These are phyloP conservation scores for Penstemon newberryi DNA, from an alignment of 257 asterid genomes.

Conservation along the genomic window DNA sequence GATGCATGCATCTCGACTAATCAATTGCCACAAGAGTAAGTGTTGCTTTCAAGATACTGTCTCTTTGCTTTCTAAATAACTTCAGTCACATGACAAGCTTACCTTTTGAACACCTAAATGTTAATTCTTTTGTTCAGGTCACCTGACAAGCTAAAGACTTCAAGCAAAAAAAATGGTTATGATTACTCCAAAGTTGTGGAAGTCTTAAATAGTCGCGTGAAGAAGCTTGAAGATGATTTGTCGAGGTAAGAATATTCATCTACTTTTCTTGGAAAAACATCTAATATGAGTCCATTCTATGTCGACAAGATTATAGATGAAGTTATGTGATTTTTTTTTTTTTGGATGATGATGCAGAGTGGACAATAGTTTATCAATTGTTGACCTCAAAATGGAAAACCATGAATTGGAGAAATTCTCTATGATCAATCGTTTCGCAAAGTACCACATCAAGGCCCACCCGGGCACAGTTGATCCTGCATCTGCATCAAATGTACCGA, in stretches of 20 bases:
- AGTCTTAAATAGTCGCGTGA: constrained; percentile 43
- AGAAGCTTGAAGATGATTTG: constrained; percentile 52
- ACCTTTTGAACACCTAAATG: constrained; percentile 5
- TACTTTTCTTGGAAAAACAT: neutral
- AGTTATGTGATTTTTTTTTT: neutral
- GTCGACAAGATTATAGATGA: neutral
- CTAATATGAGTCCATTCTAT: neutral
- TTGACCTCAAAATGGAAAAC: constrained; percentile 52
- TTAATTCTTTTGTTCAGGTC: constrained; percentile 35
- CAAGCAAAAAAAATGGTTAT: constrained; percentile 32
- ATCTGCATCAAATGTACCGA: constrained; percentile 31
- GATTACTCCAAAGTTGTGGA: constrained; percentile 46
- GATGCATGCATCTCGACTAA: constrained; percentile 62
- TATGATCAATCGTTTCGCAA: constrained; percentile 67
- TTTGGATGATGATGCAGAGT: constrained; percentile 53
- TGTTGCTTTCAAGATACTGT: constrained; percentile 11
- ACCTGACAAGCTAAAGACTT: constrained; percentile 37
- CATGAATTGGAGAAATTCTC: constrained; percentile 69
- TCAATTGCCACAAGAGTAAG: constrained; percentile 41
- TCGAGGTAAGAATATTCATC: constrained; percentile 43
- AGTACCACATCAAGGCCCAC: constrained; percentile 56
- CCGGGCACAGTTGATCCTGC: constrained; percentile 38
- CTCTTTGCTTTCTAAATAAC: neutral
- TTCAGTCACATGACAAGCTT: neutral
- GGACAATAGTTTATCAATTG: constrained; percentile 50